Percentiles rank a stretch among this genome's conserved stretches.
phyloP scores from a whole-genome alignment of 106 monocot species.

The Vanilla planifolia region DNA sequence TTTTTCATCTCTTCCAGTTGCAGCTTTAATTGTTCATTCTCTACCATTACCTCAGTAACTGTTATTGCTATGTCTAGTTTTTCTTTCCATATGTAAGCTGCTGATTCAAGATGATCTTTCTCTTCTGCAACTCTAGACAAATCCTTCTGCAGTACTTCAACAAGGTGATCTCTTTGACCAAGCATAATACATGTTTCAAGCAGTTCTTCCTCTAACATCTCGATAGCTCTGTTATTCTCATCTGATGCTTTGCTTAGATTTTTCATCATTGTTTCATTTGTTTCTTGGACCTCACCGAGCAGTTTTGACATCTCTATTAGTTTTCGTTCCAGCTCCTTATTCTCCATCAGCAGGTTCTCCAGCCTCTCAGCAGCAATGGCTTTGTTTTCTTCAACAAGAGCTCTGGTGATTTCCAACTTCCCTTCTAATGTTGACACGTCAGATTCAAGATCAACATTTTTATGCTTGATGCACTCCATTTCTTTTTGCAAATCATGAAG shows the following conservation, averaged over 20 bases:
- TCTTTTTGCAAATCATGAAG: constrained; percentile 36
- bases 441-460: constrained; percentile 33
- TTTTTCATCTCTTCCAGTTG: constrained; percentile 23
- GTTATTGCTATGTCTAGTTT: background rate
- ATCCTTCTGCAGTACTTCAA: constrained; percentile 20
- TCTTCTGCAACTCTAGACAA: constrained; percentile 13
- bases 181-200: constrained; percentile 1
- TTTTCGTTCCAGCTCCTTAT: background rate
- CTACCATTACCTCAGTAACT: constrained; percentile 7
- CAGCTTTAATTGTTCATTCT: constrained; percentile 46
- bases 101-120: background rate
- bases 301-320: background rate
- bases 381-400: constrained; percentile 79
- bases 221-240: background rate
- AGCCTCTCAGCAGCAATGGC: constrained; percentile 68
- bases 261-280: constrained; percentile 22
- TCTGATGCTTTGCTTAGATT: constrained; percentile 9
- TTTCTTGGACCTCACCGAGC: constrained; percentile 1
- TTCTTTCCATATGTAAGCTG: background rate
- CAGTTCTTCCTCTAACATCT: constrained; percentile 2
- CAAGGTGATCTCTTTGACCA: background rate
- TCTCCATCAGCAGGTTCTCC: constrained; percentile 17
- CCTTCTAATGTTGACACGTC: constrained; percentile 35
- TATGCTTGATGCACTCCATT: constrained; percentile 28
- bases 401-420: constrained; percentile 62